Conservation (phyloP, 1,284 basidiomycete species). For the Apiotrichum brassicae region DNA sequence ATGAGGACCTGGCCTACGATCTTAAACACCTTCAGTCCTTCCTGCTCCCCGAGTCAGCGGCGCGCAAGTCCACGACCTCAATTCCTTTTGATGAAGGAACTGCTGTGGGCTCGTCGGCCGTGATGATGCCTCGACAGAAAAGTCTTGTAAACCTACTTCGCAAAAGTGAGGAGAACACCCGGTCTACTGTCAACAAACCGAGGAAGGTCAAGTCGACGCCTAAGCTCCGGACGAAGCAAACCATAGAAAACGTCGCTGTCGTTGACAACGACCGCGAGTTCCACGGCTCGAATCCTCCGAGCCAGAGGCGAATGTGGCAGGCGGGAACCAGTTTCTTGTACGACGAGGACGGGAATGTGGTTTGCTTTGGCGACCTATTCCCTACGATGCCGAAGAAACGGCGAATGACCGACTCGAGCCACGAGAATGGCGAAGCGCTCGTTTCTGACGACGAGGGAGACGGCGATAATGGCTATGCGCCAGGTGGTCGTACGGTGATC, state of each 20-base stretch:
- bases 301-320: slow-evolving; percentile 30
- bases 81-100: background rate
- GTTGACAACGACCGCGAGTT: slow-evolving; percentile 23
- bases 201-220: background rate
- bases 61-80: background rate
- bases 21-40: background rate
- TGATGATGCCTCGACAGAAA: background rate
- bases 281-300: slow-evolving; percentile 25
- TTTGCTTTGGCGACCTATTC: slow-evolving; percentile 40
- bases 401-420: background rate
- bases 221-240: background rate
- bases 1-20: background rate
- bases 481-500: slow-evolving; percentile 25
- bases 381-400: slow-evolving; percentile 11
- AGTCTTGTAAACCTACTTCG: background rate
- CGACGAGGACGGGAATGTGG: slow-evolving; percentile 35
- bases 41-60: background rate
- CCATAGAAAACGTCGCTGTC: background rate
- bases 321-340: slow-evolving; percentile 38
- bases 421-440: background rate
- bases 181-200: background rate
- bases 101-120: background rate
- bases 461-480: background rate
- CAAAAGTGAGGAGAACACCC: background rate
- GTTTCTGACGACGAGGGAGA: background rate